phyloP scores from a whole-genome alignment of 2,329 filamentous ascomycete species.

The Colletotrichum sp. region DNA sequence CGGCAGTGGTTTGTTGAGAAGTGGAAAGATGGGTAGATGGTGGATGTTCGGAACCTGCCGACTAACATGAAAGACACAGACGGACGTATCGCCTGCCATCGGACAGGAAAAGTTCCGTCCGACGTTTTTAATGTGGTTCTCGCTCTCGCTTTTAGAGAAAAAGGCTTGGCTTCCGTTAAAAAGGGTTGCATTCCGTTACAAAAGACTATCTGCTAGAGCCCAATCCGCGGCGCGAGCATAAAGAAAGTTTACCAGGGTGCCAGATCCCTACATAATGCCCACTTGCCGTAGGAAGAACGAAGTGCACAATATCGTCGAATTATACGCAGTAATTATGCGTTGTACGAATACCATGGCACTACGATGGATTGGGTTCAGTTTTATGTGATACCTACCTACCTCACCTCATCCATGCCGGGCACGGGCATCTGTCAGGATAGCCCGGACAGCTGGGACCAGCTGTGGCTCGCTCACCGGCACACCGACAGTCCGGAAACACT shows the following conservation, averaged over 20 bases:
- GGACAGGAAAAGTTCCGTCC: not conserved
- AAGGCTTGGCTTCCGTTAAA: not conserved
- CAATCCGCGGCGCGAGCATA: not conserved
- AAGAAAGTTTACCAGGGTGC: not conserved
- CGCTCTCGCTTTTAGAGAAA: not conserved
- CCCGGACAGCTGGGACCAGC: not conserved
- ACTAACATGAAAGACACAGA: not conserved
- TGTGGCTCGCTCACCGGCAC: not conserved
- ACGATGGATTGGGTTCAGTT: not conserved
- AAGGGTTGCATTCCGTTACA: not conserved
- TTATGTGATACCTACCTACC: not conserved
- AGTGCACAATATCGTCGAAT: not conserved
- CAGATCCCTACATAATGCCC: not conserved
- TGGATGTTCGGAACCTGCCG: not conserved
- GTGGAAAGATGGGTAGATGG: not conserved
- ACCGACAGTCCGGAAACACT: not conserved
- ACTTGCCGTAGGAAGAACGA: not conserved
- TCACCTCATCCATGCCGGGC: not conserved
- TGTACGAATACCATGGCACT: not conserved
- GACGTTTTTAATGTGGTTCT: not conserved
- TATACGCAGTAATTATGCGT: not conserved
- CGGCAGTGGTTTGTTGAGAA: not conserved
- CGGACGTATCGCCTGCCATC: not conserved
- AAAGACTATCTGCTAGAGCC: not conserved
- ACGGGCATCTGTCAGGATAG: not conserved